Conservation (phyloP, 2,329 filamentous ascomycete species). For the Cytospora piceae region DNA sequence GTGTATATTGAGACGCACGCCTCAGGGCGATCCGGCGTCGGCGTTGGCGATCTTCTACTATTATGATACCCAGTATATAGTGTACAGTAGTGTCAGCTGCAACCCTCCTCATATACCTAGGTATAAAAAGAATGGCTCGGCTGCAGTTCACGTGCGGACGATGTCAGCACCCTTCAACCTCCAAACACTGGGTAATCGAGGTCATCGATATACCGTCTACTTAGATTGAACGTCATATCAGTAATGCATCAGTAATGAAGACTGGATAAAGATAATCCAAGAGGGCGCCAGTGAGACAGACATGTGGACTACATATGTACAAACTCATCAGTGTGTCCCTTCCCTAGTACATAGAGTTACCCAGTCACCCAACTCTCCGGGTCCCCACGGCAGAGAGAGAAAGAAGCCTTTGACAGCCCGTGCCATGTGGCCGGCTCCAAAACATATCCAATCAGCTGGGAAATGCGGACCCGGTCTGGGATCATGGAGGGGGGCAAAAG, state of each 20-base stretch:
- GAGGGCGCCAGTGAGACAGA: too few species aligned
- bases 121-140: neutral
- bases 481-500: neutral
- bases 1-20: neutral
- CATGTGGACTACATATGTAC: too few species aligned
- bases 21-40: neutral
- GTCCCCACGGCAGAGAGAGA: neutral
- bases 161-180: neutral
- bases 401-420: neutral
- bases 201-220: neutral
- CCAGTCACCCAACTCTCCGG: neutral
- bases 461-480: neutral
- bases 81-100: neutral
- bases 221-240: neutral
- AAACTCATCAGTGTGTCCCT: too few species aligned
- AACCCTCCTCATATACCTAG: neutral
- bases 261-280: too few species aligned
- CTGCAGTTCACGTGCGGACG: neutral
- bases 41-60: neutral
- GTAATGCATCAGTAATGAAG: too few species aligned
- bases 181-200: neutral
- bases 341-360: too few species aligned
- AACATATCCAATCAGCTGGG: neutral
- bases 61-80: neutral
- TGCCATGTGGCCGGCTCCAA: conserved; percentile 2